Conservation (phyloP, 2,329 filamentous ascomycete species). For the Ophiognomonia clavigignenti-juglandacearum region DNA sequence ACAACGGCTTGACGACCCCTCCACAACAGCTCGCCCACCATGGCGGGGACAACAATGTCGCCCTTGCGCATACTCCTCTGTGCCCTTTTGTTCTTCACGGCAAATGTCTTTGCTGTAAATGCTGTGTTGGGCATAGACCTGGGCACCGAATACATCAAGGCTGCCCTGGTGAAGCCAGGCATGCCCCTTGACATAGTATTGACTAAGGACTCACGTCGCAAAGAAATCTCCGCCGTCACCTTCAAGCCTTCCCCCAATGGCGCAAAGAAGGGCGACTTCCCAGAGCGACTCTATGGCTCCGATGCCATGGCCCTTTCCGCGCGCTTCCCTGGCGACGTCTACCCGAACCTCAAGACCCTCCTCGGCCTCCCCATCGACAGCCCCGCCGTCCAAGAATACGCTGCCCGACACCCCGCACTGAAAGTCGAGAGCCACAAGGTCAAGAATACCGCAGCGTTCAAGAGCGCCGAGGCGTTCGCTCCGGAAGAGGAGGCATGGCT, state of each 20-base stretch:
- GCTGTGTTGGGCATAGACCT: constrained; percentile 90
- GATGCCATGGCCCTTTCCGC: constrained; percentile 85
- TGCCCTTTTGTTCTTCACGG: constrained; percentile 37
- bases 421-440: constrained; percentile 56
- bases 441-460: constrained; percentile 73
- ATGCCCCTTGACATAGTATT: constrained; percentile 96
- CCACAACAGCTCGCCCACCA: constrained; percentile 25
- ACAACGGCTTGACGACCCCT: constrained; percentile 8
- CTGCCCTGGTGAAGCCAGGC: constrained; percentile 89
- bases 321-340: constrained; percentile 88
- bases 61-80: constrained; percentile 32
- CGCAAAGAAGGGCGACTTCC: constrained; percentile 62
- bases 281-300: constrained; percentile 86
- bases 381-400: constrained; percentile 64
- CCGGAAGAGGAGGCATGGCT: constrained; percentile 63
- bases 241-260: constrained; percentile 80
- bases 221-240: constrained; percentile 84
- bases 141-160: constrained; percentile 96
- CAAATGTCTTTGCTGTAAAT: constrained; percentile 50
- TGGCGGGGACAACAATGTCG: constrained; percentile 31
- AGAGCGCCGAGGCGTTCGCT: constrained; percentile 62
- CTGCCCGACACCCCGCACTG: constrained; percentile 71
- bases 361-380: constrained; percentile 67
- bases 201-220: constrained; percentile 95
- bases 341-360: constrained; percentile 86